Base-by-base conservation (phyloP, 2,329 filamentous ascomycete genomes). In the Orbilia oligospora region DNA sequence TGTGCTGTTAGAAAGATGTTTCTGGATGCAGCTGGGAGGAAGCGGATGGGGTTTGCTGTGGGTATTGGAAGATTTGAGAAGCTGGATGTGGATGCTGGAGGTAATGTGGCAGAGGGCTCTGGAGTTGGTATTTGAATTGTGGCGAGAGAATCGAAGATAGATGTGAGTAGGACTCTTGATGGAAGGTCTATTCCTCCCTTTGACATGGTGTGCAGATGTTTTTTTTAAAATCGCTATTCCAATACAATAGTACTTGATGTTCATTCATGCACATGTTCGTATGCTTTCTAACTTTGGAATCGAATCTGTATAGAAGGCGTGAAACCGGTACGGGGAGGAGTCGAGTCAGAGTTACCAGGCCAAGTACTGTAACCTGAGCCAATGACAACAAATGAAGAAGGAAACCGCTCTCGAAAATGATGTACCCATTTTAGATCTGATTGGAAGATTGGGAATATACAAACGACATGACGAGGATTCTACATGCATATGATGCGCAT, bases 1-100 rank as follows among this genome's bases (percentile, higher is more conserved):
- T 86, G 84, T n/a, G 84, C 80, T 0, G 83, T 81, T 2, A 85
- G 83, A 46, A 87, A 80, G 66, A 81, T 83, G 41, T 81, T 81
- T 1, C 86, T 84, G 10, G 85, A 83, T 81, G 86, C 84, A 3
- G 67, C 33, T 10, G 78, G 53, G 30, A 80, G 80, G 71, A 33
- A 56, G 14, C 75, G 75, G 12, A 78, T 64, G 4, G 75, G 75
- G 27, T 78, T 78, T 65, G 46, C 41, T 51, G 36, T 18, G 5
- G 24, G 46, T n/a, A 53, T 4, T 58, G 36, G 44, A 24, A 33
- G 30, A 33, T 22, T 48, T 16, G 44, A 30, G 33, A 36, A 41
- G 18, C 66, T 56, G 14, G 38, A 46, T 16, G 71, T 58, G 33
- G 38, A 48, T 36, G 65, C 38, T 51, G 66, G 48, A 36, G 58